phyloP scores from a whole-genome alignment of 768 basidiomycete species.

The Mycena kentingensis region DNA sequence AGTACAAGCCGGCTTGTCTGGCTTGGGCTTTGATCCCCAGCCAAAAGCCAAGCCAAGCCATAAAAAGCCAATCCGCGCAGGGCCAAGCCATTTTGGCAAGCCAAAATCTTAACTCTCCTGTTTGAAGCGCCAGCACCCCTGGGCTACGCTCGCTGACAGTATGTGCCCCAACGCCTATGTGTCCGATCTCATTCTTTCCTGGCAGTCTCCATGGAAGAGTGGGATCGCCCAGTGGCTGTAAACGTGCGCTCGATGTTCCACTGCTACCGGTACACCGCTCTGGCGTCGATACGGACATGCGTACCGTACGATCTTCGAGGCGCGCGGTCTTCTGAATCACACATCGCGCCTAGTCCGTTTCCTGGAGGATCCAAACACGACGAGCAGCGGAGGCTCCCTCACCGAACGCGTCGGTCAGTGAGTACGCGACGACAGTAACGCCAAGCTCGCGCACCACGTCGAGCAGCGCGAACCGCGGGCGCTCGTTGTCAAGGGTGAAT shows the following conservation, averaged over 20 bases:
- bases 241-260: constrained; percentile 38
- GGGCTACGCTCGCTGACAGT: constrained; percentile 3
- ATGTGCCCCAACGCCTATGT: constrained; percentile 1
- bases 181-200: neutral
- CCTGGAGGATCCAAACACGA: neutral
- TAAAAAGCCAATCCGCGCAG: too few relatives aligned
- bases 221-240: constrained; percentile 27
- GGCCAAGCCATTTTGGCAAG: too few relatives aligned
- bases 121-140: too few relatives aligned
- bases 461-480: constrained; percentile 42
- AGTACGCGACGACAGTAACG: constrained; percentile 50
- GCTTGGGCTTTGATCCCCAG: too few relatives aligned
- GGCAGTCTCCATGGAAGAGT: constrained; percentile 25
- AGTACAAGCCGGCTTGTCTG: too few relatives aligned
- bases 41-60: too few relatives aligned
- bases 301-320: constrained; percentile 5
- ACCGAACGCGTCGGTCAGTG: too few relatives aligned
- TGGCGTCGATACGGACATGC: constrained; percentile 18
- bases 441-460: constrained; percentile 51
- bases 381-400: neutral
- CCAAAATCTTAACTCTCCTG: too few relatives aligned
- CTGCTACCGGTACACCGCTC: too few relatives aligned
- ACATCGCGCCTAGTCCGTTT: neutral
- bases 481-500: constrained; percentile 50
- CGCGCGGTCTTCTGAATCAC: neutral